Percentiles rank a stretch among this genome's conserved stretches.
Evolutionary conservation across 805 yeast species (phyloP).

Genomic region (Spathaspora girioi): DNA sequence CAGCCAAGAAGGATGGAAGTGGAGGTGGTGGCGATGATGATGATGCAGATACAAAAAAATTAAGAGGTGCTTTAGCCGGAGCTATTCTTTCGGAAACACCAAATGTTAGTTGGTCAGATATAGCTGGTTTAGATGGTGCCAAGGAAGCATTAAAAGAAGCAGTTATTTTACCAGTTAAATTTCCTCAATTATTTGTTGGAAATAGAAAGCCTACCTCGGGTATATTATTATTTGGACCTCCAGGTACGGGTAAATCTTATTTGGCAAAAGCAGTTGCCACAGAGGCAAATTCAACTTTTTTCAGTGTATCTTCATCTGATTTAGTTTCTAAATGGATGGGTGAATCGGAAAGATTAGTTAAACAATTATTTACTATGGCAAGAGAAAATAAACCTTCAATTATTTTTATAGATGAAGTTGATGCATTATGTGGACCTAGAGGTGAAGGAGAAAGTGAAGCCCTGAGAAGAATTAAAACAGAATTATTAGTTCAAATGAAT

Average conservation of each 20-base stretch:
- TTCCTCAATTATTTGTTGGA: conserved; percentile 93
- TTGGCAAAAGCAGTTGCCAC: conserved; percentile 98
- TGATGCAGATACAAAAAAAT: conserved; percentile 79
- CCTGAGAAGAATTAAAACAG: conserved; percentile 92
- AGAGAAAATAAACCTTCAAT: conserved; percentile 94
- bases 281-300: conserved; percentile 95
- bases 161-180: conserved; percentile 91
- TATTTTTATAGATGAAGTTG: conserved; percentile 96
- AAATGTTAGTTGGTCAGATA: conserved; percentile 89
- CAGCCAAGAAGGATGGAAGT: conserved; percentile 46
- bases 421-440: conserved; percentile 95
- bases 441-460: conserved; percentile 99
- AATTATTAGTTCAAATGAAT: conserved; percentile 94
- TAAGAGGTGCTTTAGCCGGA: conserved; percentile 86
- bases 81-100: conserved; percentile 92
- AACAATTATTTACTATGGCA: conserved; percentile 93
- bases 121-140: conserved; percentile 93
- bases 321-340: conserved; percentile 99
- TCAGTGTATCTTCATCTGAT: conserved; percentile 94
- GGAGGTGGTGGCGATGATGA: conserved; percentile 57
- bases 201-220: conserved; percentile 92
- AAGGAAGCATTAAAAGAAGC: conserved; percentile 97
- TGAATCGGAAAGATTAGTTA: conserved; percentile 92
- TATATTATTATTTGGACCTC: conserved; percentile 65
- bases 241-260: conserved; percentile 97